Conservation (phyloP, 1,284 basidiomycete genomes). For the Ganoderma resinaceum region DNA sequence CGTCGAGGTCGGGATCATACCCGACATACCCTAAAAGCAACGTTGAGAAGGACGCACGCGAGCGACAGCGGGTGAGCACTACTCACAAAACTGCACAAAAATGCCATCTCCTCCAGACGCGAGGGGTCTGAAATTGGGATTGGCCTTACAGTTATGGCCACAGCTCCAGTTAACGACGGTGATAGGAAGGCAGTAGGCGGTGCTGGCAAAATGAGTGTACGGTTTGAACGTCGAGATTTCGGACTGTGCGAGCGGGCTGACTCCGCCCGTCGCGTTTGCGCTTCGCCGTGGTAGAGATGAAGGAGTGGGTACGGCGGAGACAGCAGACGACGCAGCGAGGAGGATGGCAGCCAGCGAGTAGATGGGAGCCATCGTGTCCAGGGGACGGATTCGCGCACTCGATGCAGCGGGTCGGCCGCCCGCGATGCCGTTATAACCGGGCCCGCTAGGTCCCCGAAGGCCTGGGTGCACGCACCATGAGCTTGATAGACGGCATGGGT, state of each 20-base stretch:
- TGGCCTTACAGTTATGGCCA: slow-evolving; percentile 49
- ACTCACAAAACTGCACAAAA: slow-evolving; percentile 54
- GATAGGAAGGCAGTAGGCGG: slow-evolving; percentile 44
- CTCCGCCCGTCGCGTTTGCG: slow-evolving; percentile 9
- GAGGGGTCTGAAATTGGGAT: slow-evolving; percentile 58
- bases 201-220: slow-evolving; percentile 46
- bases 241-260: slow-evolving; percentile 39
- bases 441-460: background rate
- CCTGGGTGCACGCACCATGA: background rate
- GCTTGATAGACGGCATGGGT: background rate
- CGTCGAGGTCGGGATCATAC: slow-evolving; percentile 48
- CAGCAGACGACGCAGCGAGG: background rate
- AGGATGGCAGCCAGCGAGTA: background rate
- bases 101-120: slow-evolving; percentile 68
- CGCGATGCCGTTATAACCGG: background rate
- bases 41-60: slow-evolving; percentile 33
- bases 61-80: slow-evolving; percentile 20
- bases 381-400: background rate
- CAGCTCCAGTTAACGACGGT: slow-evolving; percentile 44
- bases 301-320: slow-evolving; percentile 24
- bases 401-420: background rate
- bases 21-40: slow-evolving; percentile 50
- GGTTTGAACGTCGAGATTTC: slow-evolving; percentile 46
- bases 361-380: background rate
- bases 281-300: background rate